phyloP scores from a whole-genome alignment of 495 filamentous ascomycete species.

The Xylaria curta region DNA sequence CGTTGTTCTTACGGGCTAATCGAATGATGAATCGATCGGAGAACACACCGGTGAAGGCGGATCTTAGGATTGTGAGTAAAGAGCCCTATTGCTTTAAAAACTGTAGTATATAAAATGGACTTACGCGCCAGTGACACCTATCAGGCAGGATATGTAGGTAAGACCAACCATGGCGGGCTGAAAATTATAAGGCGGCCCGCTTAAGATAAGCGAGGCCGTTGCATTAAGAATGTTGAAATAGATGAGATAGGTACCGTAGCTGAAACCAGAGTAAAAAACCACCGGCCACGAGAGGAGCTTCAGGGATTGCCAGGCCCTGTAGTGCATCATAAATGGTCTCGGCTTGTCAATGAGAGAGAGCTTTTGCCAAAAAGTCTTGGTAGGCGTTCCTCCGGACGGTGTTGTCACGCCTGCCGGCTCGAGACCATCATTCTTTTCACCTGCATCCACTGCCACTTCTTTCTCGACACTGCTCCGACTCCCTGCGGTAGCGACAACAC shows the following conservation, averaged over 20 bases:
- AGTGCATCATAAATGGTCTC: constrained; percentile 59
- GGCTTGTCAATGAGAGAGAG: constrained; percentile 58
- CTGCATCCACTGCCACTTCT: constrained; percentile 21
- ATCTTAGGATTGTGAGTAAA: constrained; percentile 11
- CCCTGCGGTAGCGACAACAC: constrained; percentile 34
- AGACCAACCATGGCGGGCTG: constrained; percentile 67
- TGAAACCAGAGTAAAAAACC: constrained; percentile 71
- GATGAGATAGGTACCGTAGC: constrained; percentile 67
- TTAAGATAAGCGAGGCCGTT: constrained; percentile 66
- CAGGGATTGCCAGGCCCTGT: constrained; percentile 42
- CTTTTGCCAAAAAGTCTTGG: constrained; percentile 61
- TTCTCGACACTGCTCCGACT: constrained; percentile 16
- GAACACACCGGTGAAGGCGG: constrained; percentile 46
- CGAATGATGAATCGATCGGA: constrained; percentile 66
- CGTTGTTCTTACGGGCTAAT: constrained; percentile 66
- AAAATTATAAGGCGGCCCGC: constrained; percentile 62
- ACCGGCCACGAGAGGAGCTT: constrained; percentile 64
- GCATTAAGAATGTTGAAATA: constrained; percentile 73
- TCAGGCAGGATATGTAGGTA: constrained; percentile 63
- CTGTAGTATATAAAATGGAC: constrained; percentile 22
- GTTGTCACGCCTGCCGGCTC: constrained; percentile 18
- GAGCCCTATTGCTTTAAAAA: not conserved
- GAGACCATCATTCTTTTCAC: constrained; percentile 29
- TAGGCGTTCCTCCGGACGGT: constrained; percentile 41
- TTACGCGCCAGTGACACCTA: constrained; percentile 61